These are phyloP conservation scores for Chrysosphaeria jannelii DNA, from an alignment of 2,329 filamentous ascomycete species.

Conservation along the genomic window DNA sequence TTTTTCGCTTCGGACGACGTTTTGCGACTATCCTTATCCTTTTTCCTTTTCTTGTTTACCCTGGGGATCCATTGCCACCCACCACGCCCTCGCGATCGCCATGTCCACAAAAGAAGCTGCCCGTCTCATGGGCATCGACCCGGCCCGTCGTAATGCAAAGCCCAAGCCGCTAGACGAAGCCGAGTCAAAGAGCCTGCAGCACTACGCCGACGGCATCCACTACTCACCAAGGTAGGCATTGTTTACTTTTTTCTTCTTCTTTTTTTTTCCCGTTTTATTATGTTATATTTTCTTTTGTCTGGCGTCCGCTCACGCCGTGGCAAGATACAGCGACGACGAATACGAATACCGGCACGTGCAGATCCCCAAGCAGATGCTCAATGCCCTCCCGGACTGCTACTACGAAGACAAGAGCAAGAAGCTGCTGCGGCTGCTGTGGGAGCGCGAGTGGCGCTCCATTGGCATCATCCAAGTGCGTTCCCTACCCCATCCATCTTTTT, in stretches of 20 bases:
- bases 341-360: slow-evolving; percentile 96
- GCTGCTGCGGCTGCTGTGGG: slow-evolving; percentile 86
- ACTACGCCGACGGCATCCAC: slow-evolving; percentile 80
- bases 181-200: slow-evolving; percentile 61
- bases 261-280: slow-evolving; percentile 29
- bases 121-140: slow-evolving; percentile 35
- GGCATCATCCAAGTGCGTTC: slow-evolving; percentile 72
- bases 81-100: not conserved
- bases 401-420: slow-evolving; percentile 38
- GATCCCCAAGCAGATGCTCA: slow-evolving; percentile 93
- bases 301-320: slow-evolving; percentile 1
- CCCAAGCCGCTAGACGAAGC: slow-evolving; percentile 52
- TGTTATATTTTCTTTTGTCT: not conserved
- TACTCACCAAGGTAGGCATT: slow-evolving; percentile 33
- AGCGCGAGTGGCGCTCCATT: slow-evolving; percentile 91
- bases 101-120: slow-evolving; percentile 5
- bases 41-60: not conserved
- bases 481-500: too few species aligned
- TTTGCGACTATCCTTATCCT: not conserved
- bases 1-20: not conserved
- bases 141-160: slow-evolving; percentile 57
- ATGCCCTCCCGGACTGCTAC: slow-evolving; percentile 65
- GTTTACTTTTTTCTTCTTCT: too few species aligned
- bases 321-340: slow-evolving; percentile 70
- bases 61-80: too few species aligned